Evolutionary conservation across 306 rosid genomes (phyloP).

Genomic region (Albizia julibrissin): DNA sequence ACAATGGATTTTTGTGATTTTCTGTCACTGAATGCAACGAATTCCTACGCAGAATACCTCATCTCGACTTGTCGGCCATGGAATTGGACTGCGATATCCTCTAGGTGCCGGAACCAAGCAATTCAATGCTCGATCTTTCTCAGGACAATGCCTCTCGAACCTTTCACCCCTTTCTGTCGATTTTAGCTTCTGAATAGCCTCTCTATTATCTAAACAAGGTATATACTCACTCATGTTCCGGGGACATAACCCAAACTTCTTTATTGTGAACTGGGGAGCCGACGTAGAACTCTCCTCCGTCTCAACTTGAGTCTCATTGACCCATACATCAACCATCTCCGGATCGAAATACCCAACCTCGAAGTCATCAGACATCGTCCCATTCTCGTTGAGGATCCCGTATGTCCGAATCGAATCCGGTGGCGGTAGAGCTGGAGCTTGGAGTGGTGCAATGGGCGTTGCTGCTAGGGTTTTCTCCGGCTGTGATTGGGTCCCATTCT

Average conservation of each 20-base stretch:
- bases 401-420: slow-evolving; percentile 42
- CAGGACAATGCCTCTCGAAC: slow-evolving; percentile 87
- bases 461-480: slow-evolving; percentile 30
- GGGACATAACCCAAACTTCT: slow-evolving; percentile 64
- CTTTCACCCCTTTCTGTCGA: slow-evolving; percentile 72
- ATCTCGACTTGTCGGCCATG: slow-evolving; percentile 91
- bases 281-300: slow-evolving; percentile 17
- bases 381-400: slow-evolving; percentile 81
- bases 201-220: slow-evolving; percentile 86
- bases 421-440: slow-evolving; percentile 30
- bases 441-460: not conserved
- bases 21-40: not conserved
- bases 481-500: slow-evolving; percentile 25
- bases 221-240: slow-evolving; percentile 70
- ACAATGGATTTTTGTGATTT: not conserved
- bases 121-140: slow-evolving; percentile 49
- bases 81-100: slow-evolving; percentile 73
- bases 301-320: slow-evolving; percentile 51
- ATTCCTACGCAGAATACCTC: slow-evolving; percentile 54
- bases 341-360: slow-evolving; percentile 74
- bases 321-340: slow-evolving; percentile 74
- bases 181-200: slow-evolving; percentile 59
- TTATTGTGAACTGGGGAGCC: slow-evolving; percentile 36
- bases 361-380: slow-evolving; percentile 83
- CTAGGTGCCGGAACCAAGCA: slow-evolving; percentile 93